Conservation (phyloP, 2,329 filamentous ascomycete species). For the Trichocomaceae sp. region DNA sequence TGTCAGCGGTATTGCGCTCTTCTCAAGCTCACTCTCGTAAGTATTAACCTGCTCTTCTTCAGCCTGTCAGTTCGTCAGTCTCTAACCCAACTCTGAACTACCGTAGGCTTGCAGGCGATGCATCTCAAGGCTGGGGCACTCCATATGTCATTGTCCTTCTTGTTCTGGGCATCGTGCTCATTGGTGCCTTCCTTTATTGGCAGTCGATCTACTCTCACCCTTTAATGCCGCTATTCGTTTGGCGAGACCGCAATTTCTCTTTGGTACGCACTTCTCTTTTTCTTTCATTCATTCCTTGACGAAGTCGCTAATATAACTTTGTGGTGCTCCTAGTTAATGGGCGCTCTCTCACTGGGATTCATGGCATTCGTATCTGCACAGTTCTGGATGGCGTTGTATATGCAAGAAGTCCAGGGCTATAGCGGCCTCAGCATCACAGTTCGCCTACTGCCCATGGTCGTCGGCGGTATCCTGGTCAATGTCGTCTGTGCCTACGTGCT, state of each 20-base stretch:
- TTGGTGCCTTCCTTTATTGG: slow-evolving; percentile 57
- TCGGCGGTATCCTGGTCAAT: slow-evolving; percentile 58
- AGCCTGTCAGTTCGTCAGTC: background rate
- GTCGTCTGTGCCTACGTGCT: slow-evolving; percentile 56
- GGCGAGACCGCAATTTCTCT: slow-evolving; percentile 58
- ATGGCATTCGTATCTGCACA: slow-evolving; percentile 55
- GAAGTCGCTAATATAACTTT: background rate
- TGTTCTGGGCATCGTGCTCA: slow-evolving; percentile 51
- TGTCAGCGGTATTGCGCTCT: slow-evolving; percentile 58
- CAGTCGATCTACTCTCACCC: slow-evolving; percentile 48
- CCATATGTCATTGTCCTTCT: slow-evolving; percentile 58
- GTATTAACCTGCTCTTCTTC: background rate
- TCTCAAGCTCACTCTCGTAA: slow-evolving; percentile 56
- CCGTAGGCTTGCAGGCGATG: slow-evolving; percentile 45
- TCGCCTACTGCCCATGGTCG: slow-evolving; percentile 58
- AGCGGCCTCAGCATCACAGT: slow-evolving; percentile 55
- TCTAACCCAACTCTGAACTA: background rate
- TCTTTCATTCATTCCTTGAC: background rate
- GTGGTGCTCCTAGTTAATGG: slow-evolving; percentile 42
- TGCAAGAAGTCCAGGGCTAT: slow-evolving; percentile 52
- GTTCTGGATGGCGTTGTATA: slow-evolving; percentile 61
- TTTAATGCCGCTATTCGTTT: slow-evolving; percentile 50
- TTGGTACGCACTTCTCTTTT: slow-evolving; percentile 38
- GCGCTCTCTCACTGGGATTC: slow-evolving; percentile 53
- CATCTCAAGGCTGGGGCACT: slow-evolving; percentile 56